Percentiles rank a stretch among this genome's conserved stretches.
These are phyloP conservation scores for Cordyceps pruinosa DNA, from an alignment of 2,329 filamentous ascomycete genomes.

Conservation along the genomic window DNA sequence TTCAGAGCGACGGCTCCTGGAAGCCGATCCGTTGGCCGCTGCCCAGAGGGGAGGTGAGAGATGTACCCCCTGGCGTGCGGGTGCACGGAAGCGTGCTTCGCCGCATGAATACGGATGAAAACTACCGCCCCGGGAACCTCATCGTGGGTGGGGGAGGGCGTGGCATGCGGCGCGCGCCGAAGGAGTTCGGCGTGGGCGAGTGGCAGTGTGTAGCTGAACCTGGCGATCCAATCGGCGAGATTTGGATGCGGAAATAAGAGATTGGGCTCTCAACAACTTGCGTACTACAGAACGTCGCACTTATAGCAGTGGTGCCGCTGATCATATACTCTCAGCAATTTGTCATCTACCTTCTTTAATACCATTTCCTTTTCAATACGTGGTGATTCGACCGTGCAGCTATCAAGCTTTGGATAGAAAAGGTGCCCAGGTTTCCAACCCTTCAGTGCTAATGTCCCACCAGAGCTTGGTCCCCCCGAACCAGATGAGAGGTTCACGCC, in stretches of 20 bases:
- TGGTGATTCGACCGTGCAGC: not conserved
- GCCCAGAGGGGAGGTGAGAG: slow-evolving; percentile 68
- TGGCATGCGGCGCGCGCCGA: slow-evolving; percentile 55
- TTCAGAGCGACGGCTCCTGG: slow-evolving; percentile 67
- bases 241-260: slow-evolving; percentile 44
- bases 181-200: slow-evolving; percentile 59
- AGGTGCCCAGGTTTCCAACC: not conserved
- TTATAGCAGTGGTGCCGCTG: too few relatives aligned
- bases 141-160: slow-evolving; percentile 74
- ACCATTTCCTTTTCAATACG: not conserved
- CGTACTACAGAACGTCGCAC: too few relatives aligned
- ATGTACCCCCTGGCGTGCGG: slow-evolving; percentile 62
- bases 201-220: slow-evolving; percentile 61
- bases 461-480: not conserved
- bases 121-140: slow-evolving; percentile 70
- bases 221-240: slow-evolving; percentile 63
- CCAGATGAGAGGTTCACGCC: not conserved
- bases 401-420: not conserved
- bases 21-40: slow-evolving; percentile 74
- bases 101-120: slow-evolving; percentile 56
- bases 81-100: slow-evolving; percentile 70
- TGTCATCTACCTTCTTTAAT: not conserved
- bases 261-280: not conserved
- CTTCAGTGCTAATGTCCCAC: not conserved
- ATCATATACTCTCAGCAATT: too few relatives aligned